Evolutionary conservation across 495 filamentous ascomycete species (phyloP), one percentile per base, ranked within the genome.

Genomic region (Penicillium alfredii): DNA sequence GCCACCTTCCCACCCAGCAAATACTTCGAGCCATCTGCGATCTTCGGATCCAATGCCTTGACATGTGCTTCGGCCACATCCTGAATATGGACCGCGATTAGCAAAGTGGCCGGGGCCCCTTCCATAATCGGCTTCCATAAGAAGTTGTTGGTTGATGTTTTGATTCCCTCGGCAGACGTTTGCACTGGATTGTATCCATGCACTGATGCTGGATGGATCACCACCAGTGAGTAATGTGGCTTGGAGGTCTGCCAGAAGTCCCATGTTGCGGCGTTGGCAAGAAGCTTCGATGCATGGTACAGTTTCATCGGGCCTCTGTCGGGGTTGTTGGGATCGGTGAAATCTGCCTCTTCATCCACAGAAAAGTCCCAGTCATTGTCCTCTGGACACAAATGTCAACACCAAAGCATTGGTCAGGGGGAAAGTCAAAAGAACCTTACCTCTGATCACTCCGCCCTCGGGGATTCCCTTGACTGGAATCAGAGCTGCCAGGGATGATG

Each of bases 1-100:
- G 41, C 43, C 9, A 39, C 31, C 5, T 42, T 34, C 6, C 50
- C 60, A 1, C 28, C 34, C 8, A 67, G 29, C 13, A 69, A 23
- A 26, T 55, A 58, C 33, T 48, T 58, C 8, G 53, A 51, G 10
- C 46, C 57, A 30, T 46, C 43, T 1, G 18, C 6, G 9, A 60
- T 39, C 1, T 47, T 38, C 6, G 49, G 33, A 21, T 59, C 44
- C 8, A 68, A 18, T 0, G 55, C 49, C 33, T 47, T 57, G 35
- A 71, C 27, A 18, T 62, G 55, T 1, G 52, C 60, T 7, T 58
- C 50, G 8, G 61, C 60, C 1, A 69, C 63, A 41, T 71, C 66
- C n/a, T 53, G 45, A 15, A 69, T 42, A 37, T 71, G 56, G n/a
- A 69, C 65, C 18, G 43, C 51, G 1, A 41, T 47, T 3, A 48